Evolutionary conservation across 23 red algal species (phyloP), one percentile per base, ranked within the genome.

Genomic region (Gracilaria gracilis): DNA sequence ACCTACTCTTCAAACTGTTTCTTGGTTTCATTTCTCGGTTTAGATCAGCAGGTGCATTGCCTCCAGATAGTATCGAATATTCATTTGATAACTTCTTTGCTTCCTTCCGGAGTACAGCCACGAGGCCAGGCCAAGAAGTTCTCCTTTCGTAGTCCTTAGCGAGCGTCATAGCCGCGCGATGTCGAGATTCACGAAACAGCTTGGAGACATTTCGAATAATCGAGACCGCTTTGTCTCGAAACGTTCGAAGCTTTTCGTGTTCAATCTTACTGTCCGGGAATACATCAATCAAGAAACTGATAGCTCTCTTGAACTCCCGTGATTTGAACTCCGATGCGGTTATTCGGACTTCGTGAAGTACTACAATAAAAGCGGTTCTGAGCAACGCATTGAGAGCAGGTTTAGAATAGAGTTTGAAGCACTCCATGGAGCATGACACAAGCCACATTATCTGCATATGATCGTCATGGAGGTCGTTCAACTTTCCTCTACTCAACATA

Each of bases 391-490:
- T 5, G 27, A 77, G 40, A 7, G 72, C 28, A 13, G 72, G 25
- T 25, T 25, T 51, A 25, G 72, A 46, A 46, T 31, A 77, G 21
- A 51, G 38, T 16, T 40, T 77, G 20, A 8, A 25, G 20, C 11
- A 49, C 40, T 77, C 72, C 72, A 77, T 77, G 39, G 46, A 25
- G 28, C 38, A 77, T 50, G 72, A 77, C 14, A 77, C 72, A 34
- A 77, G 46, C 38, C 72, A 37, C 42, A 77, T 49, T 50, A 77
- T 37, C 38, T 77, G 14, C 12, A 49, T 31, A 50, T 77, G 38
- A 23, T 77, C 46, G 27, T 77, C 72, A 7, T 5, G 2, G 28
- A 28, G 12, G 42, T 25, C 20, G 21, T 77, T 9, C 72, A 77
- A 17, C 23, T 37, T 77, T 27, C 39, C 72, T 31, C 27, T 13